Evolutionary conservation across 106 monocot species (phyloP), one percentile per base, ranked within the genome.

Genomic region (Agapanthus africanus): DNA sequence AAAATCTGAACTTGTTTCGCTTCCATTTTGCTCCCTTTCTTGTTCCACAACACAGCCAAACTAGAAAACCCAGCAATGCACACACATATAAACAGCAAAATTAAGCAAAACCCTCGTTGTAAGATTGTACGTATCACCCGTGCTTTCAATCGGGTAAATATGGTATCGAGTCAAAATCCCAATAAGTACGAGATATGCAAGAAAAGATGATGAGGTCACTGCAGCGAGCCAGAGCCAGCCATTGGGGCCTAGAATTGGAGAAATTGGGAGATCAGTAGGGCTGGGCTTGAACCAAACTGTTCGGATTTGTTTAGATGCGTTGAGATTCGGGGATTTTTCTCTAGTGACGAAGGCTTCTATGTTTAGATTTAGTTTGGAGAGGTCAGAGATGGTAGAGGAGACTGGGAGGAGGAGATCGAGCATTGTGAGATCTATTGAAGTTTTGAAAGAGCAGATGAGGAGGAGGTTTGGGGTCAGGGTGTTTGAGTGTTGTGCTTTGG

Each of bases 301-400:
- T 42, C 66, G 81, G 65, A 79, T 74, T 38, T n/a, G 51, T 21
- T 71, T 85, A 3, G n/a, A n/a, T 1, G 25, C 36, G 15, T 78
- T 67, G 4, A 39, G 4, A 7, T 28, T 22, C 1, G 63, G 15
- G 1, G 75, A 57, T 18, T 75, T 73, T 54, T 94, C 87, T 68
- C 94, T 52, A 0, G 94, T 94, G 27, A 94, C 77, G 40, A 76
- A 94, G 28, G 87, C 94, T 59, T 87, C 80, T 0, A 94, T 66
- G 7, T 42, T 37, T 16, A 90, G 70, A 4, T 71, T 33, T 5
- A 94, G 72, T 25, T 63, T 62, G 14, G 90, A 87, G 65, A 87
- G 65, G 76, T 79, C 77, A 8, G 79, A 76, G 42, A 65, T 7
- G 49, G 1, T 41, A 63, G 71, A 71, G 9, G 79, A 71, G 67